Conservation (phyloP, 2,329 filamentous ascomycete genomes). For the Dichotomopilus funicola region DNA sequence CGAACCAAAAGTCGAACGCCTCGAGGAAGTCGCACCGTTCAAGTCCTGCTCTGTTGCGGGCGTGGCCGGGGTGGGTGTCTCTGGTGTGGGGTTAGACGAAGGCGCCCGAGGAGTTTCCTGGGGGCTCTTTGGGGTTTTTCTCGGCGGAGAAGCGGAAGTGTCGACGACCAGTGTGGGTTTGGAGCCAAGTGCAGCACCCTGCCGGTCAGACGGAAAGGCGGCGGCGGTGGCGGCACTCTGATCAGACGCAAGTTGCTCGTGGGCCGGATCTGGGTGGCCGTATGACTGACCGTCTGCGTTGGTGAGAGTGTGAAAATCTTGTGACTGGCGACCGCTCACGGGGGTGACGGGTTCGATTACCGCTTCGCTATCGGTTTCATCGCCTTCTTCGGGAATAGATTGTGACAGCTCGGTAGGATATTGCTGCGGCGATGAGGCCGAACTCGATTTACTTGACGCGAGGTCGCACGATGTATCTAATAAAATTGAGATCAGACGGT, state of each 20-base stretch:
- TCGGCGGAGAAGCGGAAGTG: slow-evolving; percentile 15
- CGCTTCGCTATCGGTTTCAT: slow-evolving; percentile 55
- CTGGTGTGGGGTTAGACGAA: background rate
- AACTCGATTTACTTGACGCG: slow-evolving; percentile 22
- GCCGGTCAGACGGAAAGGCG: slow-evolving; percentile 14
- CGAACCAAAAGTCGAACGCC: slow-evolving; percentile 36
- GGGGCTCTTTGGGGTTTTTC: slow-evolving; percentile 8
- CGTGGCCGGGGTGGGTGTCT: slow-evolving; percentile 9
- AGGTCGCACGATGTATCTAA: slow-evolving; percentile 12
- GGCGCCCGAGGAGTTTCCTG: slow-evolving; percentile 4
- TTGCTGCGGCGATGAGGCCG: slow-evolving; percentile 40
- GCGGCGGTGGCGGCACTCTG: slow-evolving; percentile 14
- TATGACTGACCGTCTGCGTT: slow-evolving; percentile 24
- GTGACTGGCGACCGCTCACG: slow-evolving; percentile 50
- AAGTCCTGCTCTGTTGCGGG: slow-evolving; percentile 25
- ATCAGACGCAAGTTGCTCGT: slow-evolving; percentile 24
- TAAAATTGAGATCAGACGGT: no score
- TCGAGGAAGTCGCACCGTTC: slow-evolving; percentile 29
- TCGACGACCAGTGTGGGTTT: slow-evolving; percentile 22
- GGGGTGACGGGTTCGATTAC: slow-evolving; percentile 56
- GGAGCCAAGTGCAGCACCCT: slow-evolving; percentile 11
- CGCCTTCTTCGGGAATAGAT: slow-evolving; percentile 51
- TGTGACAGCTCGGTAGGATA: slow-evolving; percentile 44
- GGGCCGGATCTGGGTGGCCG: slow-evolving; percentile 22
- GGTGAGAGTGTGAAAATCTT: slow-evolving; percentile 42